phyloP scores from a whole-genome alignment of 1,284 basidiomycete genomes.

The Apiotrichum gracile region DNA sequence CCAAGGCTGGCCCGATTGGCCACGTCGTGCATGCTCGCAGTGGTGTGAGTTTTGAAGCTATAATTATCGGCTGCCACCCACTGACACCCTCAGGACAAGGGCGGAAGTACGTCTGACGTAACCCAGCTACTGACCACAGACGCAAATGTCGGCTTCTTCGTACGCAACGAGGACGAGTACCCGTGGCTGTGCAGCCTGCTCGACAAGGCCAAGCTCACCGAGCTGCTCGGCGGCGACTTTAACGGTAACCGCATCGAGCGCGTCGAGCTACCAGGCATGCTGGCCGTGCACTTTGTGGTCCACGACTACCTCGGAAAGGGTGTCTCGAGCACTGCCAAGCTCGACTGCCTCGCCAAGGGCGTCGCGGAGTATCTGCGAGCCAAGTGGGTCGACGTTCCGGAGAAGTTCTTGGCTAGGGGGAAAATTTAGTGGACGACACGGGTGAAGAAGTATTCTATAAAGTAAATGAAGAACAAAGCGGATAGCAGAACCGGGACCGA shows the following conservation, averaged over 20 bases:
- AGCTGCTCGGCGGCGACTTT: conserved; percentile 20
- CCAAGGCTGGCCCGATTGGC: conserved; percentile 17
- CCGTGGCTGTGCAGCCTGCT: conserved; percentile 18
- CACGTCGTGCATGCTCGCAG: conserved; percentile 24
- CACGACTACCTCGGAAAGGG: conserved; percentile 35
- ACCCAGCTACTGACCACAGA: not conserved
- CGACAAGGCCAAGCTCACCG: conserved; percentile 9
- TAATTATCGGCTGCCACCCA: not conserved
- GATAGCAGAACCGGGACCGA: too few species aligned
- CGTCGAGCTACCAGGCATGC: conserved; percentile 24
- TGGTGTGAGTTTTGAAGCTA: conserved; percentile 16
- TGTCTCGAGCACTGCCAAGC: conserved; percentile 4
- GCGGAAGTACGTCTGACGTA: conserved; percentile 1
- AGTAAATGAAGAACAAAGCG: too few species aligned
- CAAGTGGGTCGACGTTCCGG: conserved; percentile 7
- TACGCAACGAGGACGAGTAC: conserved; percentile 21
- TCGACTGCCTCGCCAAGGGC: conserved; percentile 13
- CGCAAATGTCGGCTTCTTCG: conserved; percentile 26
- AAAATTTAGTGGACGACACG: not conserved
- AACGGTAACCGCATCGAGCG: conserved; percentile 20
- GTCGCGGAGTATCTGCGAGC: conserved; percentile 13
- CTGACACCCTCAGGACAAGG: conserved; percentile 18
- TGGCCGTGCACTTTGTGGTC: conserved; percentile 31
- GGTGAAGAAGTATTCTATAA: not conserved
- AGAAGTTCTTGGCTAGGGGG: conserved; percentile 8